Evolutionary conservation across 2,329 filamentous ascomycete genomes (phyloP), one percentile per base, ranked within the genome.

Genomic region (Colletotrichum sp.): DNA sequence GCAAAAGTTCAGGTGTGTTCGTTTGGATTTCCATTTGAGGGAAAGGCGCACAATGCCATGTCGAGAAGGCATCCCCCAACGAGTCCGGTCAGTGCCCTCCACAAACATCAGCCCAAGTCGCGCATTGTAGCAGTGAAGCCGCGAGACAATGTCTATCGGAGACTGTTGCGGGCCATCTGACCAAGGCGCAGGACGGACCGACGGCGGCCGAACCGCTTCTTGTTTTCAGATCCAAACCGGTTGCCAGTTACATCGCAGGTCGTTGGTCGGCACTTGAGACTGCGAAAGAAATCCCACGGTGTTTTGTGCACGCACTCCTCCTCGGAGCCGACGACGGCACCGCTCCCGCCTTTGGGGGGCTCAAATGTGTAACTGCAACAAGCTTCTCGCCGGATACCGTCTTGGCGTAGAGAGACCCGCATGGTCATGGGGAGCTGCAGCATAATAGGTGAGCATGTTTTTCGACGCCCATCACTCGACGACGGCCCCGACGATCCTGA

Each of bases 381-480:
- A 63, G 52, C 62, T 75, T 63, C 69, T 57, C n/a, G 62, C 68
- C 68, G 72, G 68, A 62, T 67, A 57, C 68, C 68, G 62, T 72
- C 72, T 75, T 72, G 72, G 68, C 68, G 24, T 15, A 22, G 30
- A 44, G 26, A 36, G 8, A 15, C 24, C 32, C 8, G 52, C 68
- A 72, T 67, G 62, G 68, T 34, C 22, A 67, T 55, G 60, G 55
- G 36, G 39, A 48, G 32, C 28, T 32, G 12, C 26, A 30, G 68
- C 59, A 57, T 70, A 59, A 64, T 24, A n/a, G 13, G 16, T 60
- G 48, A 30, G 28, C 28, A 44, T 18, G 22, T n/a, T 64, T 64
- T 36, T 18, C 30, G 34, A 64, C 22, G n/a, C 52, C 57, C 62
- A 10, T 30, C 22, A 18, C 18, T 62, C 36, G 52, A 62, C 60